Evolutionary conservation across 345 rosid species (phyloP), one percentile per base, ranked within the genome.

Genomic region (Dovyalis caffra): DNA sequence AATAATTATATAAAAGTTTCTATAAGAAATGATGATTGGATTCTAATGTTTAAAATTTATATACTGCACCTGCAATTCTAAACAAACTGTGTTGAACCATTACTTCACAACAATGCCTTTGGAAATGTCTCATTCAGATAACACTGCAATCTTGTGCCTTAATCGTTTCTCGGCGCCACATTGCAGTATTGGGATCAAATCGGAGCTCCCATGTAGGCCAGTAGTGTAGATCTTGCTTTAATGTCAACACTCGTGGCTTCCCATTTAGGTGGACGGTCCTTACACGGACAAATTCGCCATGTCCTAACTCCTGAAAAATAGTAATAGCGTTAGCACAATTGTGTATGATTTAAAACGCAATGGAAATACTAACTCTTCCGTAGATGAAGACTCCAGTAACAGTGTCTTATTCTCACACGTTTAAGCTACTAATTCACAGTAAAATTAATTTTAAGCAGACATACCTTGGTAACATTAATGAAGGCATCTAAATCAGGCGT

Each of bases 181-280:
- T 80, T 72, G 93, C 91, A 29, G 85, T 81, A 66, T 81, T 86
- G 6, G 98, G 92, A 70, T 95, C 92, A 70, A 93, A 95, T 74
- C 88, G 87, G 77, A 91, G 81, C 83, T 90, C 94, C 98, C 98
- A 93, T 16, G 96, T 90, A 23, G 97, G 96, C 99, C 97, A 95
- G 72, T 95, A 93, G 80, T 93, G 98, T 64, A 95, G 84, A 86
- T 93, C 99, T 77, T 95, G 97, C 87, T 95, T 95, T 77, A 95
- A 75, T 12, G 98, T 90, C 66, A 91, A 68, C 25, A 95, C 97
- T 68, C 94, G 86, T 51, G 99, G 99, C 87, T 91, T 91, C 75
- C 97, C 98, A 70, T 89, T 88, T 34, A 95, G 87, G 86, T 90
- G 95, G 64, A 95, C 85, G 0, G 94, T 95, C 84, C 81, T 86